These are phyloP conservation scores for Phaseolus lunatus DNA, from an alignment of 306 rosid species.

Conservation along the genomic window DNA sequence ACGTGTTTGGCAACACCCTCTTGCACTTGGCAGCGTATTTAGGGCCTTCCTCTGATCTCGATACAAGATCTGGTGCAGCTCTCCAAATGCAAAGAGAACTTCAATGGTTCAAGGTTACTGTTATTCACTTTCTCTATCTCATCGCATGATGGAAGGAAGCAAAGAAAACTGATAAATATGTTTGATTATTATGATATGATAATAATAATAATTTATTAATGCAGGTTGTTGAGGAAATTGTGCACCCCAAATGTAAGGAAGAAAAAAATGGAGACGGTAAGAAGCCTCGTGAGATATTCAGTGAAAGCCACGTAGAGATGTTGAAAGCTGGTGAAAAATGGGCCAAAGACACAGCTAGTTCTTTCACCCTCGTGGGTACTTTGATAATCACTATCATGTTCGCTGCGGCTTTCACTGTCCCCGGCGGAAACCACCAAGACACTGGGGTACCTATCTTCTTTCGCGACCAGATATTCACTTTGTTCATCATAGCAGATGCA, in stretches of 20 bases:
- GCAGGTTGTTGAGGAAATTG: conserved; percentile 39
- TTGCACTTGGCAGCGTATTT: conserved; percentile 36
- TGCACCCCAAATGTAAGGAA: conserved; percentile 33
- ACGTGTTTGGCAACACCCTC: conserved; percentile 27
- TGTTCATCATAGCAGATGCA: conserved; percentile 24
- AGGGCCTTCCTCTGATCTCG: conserved; percentile 38
- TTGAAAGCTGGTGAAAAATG: conserved; percentile 40
- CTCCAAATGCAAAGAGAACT: conserved; percentile 42
- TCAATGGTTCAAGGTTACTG: conserved; percentile 42
- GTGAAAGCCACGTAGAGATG: conserved; percentile 18
- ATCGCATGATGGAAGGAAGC: too few species aligned
- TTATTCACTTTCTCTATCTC: background rate
- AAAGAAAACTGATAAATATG: too few species aligned
- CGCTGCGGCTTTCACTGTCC: conserved; percentile 40
- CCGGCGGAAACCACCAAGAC: conserved; percentile 20
- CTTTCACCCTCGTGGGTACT: conserved; percentile 17
- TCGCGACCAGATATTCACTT: too few species aligned
- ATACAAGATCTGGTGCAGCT: conserved; percentile 28
- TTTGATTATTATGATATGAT: too few species aligned
- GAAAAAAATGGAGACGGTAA: background rate
- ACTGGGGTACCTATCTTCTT: conserved; percentile 13
- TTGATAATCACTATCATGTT: conserved; percentile 39
- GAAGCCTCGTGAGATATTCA: conserved; percentile 31
- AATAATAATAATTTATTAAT: background rate
- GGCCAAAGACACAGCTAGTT: too few species aligned